These are phyloP conservation scores for Coccinonectria pachysandricola DNA, from an alignment of 2,329 filamentous ascomycete species.

Conservation along the genomic window DNA sequence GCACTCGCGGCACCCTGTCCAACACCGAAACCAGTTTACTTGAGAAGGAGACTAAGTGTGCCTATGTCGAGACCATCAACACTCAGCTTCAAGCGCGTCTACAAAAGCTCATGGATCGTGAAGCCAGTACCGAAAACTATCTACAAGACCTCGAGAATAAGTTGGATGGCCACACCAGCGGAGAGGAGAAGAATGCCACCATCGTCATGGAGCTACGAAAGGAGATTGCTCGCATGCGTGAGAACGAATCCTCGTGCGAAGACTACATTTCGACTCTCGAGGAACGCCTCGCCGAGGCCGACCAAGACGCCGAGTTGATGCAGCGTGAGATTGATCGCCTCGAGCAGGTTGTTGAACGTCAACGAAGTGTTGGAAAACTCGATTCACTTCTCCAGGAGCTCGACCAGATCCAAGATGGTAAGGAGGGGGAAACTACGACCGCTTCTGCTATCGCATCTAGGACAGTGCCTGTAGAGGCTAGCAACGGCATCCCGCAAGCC, in stretches of 20 bases:
- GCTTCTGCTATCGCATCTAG: constrained; percentile 13
- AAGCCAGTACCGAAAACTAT: constrained; percentile 85
- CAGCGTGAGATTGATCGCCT: constrained; percentile 89
- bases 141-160: constrained; percentile 84
- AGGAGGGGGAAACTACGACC: constrained; percentile 24
- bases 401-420: constrained; percentile 60
- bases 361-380: constrained; percentile 87
- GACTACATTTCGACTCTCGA: constrained; percentile 97
- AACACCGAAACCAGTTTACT: constrained; percentile 76
- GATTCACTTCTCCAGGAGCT: constrained; percentile 88
- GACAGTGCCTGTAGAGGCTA: constrained; percentile 20
- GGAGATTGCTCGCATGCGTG: constrained; percentile 76
- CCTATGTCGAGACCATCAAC: constrained; percentile 87
- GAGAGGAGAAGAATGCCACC: constrained; percentile 83
- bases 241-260: constrained; percentile 83
- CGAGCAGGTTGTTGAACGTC: constrained; percentile 90
- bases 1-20: constrained; percentile 73
- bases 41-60: constrained; percentile 88
- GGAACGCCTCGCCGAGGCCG: constrained; percentile 86
- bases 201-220: constrained; percentile 83
- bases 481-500: constrained; percentile 29
- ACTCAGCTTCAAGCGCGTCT: constrained; percentile 78
- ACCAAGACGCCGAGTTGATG: constrained; percentile 94
- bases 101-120: constrained; percentile 88
- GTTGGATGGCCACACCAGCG: constrained; percentile 80